These are phyloP conservation scores for Ascochyta koolunga DNA, from an alignment of 2,329 filamentous ascomycete species.

Conservation along the genomic window DNA sequence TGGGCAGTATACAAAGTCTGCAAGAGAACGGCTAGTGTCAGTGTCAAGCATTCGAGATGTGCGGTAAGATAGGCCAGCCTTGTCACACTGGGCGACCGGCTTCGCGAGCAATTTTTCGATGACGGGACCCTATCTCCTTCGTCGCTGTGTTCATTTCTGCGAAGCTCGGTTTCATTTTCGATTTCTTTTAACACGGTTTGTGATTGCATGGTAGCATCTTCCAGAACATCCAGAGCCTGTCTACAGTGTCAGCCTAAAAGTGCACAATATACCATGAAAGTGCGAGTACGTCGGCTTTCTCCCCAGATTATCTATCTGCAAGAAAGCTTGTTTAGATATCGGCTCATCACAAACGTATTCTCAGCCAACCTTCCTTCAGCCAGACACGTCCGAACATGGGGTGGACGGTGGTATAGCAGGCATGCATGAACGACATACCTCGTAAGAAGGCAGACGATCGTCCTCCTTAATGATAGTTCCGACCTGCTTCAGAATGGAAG, in stretches of 20 bases:
- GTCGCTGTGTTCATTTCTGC: conserved; percentile 4
- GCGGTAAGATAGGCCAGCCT: conserved; percentile 42
- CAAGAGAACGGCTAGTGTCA: conserved; percentile 46
- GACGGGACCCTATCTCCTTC: conserved; percentile 4
- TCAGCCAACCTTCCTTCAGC: neutral
- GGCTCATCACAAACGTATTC: neutral
- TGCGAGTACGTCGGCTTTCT: neutral
- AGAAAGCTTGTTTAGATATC: neutral
- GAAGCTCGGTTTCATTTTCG: conserved; percentile 26
- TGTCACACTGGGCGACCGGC: neutral
- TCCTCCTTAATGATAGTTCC: conserved; percentile 48
- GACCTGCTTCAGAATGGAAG: conserved; percentile 46
- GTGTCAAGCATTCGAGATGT: conserved; percentile 44
- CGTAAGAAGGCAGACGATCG: conserved; percentile 43
- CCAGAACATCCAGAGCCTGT: conserved; percentile 41
- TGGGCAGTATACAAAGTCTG: conserved; percentile 48
- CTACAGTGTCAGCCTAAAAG: neutral
- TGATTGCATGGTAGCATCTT: conserved; percentile 44
- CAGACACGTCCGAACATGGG: neutral
- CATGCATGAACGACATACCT: conserved; percentile 30
- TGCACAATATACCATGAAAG: no score
- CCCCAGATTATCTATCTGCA: neutral
- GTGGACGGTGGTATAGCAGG: neutral
- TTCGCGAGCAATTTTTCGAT: neutral
- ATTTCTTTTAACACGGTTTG: conserved; percentile 37